A percentile compares a stretch with the other conserved stretches of the same genome.
Conservation (phyloP, 345 rosid genomes). For the Syzygium grande region DNA sequence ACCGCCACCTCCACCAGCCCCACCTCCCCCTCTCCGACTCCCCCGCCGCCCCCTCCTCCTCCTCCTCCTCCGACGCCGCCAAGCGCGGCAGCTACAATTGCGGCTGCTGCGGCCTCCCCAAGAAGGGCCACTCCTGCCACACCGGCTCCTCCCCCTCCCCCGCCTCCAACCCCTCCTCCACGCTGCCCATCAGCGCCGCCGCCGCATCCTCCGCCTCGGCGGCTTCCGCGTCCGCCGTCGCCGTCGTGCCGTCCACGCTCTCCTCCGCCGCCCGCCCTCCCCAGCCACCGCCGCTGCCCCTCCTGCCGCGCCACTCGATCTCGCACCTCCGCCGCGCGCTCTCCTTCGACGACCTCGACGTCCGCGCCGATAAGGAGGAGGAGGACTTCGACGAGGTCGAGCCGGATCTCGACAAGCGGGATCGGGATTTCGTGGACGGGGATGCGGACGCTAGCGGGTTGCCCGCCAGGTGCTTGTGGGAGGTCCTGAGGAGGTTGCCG, state of each 20-base stretch:
- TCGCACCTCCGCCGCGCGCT: slow-evolving; percentile 73
- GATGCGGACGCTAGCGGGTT: slow-evolving; percentile 22
- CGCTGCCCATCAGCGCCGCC: no score
- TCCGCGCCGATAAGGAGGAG: slow-evolving; percentile 17
- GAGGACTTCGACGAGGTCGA: slow-evolving; percentile 26
- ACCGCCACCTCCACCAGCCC: slow-evolving; percentile 20
- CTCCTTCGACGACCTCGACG: slow-evolving; percentile 68
- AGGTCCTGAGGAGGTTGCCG: slow-evolving; percentile 68
- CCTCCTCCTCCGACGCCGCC: slow-evolving; percentile 23
- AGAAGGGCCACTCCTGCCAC: slow-evolving; percentile 79
- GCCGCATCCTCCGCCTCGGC: not conserved
- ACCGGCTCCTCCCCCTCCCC: slow-evolving; percentile 16
- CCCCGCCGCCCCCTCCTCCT: slow-evolving; percentile 30
- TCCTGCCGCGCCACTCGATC: slow-evolving; percentile 39
- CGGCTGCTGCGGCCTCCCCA: slow-evolving; percentile 94
- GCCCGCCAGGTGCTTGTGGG: slow-evolving; percentile 60
- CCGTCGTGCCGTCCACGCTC: not conserved
- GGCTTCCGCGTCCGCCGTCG: not conserved
- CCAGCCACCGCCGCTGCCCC: not conserved
- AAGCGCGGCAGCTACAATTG: slow-evolving; percentile 92
- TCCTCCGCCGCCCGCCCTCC: not conserved
- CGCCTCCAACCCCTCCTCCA: slow-evolving; percentile 31
- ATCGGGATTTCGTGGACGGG: slow-evolving; percentile 3
- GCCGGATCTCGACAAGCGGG: not conserved
- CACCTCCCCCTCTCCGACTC: slow-evolving; percentile 20